Evolutionary conservation across 73 alveolate species (phyloP), one percentile per base, ranked within the genome.

Genomic region (Loxodes magnus): DNA sequence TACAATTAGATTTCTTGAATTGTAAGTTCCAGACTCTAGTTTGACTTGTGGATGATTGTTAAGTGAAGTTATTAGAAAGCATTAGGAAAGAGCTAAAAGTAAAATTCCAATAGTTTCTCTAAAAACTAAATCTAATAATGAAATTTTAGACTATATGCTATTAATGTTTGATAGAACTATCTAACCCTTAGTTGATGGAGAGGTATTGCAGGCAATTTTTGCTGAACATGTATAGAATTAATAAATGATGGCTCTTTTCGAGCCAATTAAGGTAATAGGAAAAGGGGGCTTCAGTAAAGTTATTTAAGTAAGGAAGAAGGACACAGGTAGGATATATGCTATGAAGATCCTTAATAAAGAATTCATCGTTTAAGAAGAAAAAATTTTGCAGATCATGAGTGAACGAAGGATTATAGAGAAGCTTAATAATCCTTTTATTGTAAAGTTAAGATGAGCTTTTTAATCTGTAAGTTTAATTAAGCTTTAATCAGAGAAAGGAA

Each of bases 271-370:
- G 29, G 66, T 84, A 3, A 82, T 85, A 39, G 96, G 96, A 2
- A 66, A 71, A 34, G 96, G 96, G 3, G 93, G 92, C 4, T 85
- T 74, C 35, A 66, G 90, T n/a, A 59, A 71, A 33, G 96, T 85
- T 0, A 50, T 56, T 63, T 54, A 75, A 33, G 94, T 79, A n/a
- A 29, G 91, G 54, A 74, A 77, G 31, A 68, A 78, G 46, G 88
- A 77, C 38, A 76, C 93, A 5, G 95, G 90, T 23, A 52, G 74
- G 59, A 60, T 84, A 24, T 84, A 44, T 58, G 96, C 96, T n/a
- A 24, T 84, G 51, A 84, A 84, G 52, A 48, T 58, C 19, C 51
- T 84, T 71, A 67, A 74, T 33, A 84, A 82, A 51, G 74, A 72
- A 5, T 56, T 58, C 7, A 43, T 82, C 1, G 39, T 57, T 44